Evolutionary conservation across 495 filamentous ascomycete species (phyloP), one percentile per base, ranked within the genome.

Genomic region (Thozetella sp.): DNA sequence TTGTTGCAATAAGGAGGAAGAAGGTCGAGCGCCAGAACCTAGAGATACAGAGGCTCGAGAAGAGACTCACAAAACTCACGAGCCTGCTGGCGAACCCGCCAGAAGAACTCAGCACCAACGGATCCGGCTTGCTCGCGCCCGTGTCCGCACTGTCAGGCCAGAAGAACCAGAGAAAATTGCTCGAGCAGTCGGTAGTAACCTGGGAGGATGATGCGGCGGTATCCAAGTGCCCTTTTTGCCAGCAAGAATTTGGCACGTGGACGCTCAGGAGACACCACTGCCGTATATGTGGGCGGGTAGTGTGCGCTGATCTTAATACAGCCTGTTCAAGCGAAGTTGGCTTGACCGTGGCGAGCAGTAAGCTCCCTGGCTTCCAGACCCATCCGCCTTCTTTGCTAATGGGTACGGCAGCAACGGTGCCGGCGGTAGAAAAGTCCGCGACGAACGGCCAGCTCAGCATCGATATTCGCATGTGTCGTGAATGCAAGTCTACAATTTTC

Each of bases 181-280:
- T 98, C 10, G 95, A 99, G 73, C 96, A 99, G 66, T 91, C 89
- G 0, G 84, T 99, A 17, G 92, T 98, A 19, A 89, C 88, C 15
- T 99, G 95, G 95, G 90, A 99, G 70, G 95, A 98, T 51, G 96
- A 98, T 75, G 81, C 88, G 0, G 84, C 76, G 48, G 93, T 99
- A 22, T 54, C 80, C 3, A 86, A 85, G 51, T 99, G 95, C 62
- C 96, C 95, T 2, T 95, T 96, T 64, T 99, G 95, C 65, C 89
- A 93, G 64, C 95, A 98, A 65, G 92, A 96, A 55, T 99, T 99
- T 72, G 86, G 91, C 1, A 86, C 83, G 24, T 97, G 96, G 78
- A 86, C 91, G 1, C 93, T 96, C 63, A 84, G 95, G 67, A 82
- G 95, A 57, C 96, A 98, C 70, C 95, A 99, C 70, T 99, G 95